These are phyloP conservation scores for Aspergillus nidulans DNA, from an alignment of 495 filamentous ascomycete genomes.

Conservation along the genomic window DNA sequence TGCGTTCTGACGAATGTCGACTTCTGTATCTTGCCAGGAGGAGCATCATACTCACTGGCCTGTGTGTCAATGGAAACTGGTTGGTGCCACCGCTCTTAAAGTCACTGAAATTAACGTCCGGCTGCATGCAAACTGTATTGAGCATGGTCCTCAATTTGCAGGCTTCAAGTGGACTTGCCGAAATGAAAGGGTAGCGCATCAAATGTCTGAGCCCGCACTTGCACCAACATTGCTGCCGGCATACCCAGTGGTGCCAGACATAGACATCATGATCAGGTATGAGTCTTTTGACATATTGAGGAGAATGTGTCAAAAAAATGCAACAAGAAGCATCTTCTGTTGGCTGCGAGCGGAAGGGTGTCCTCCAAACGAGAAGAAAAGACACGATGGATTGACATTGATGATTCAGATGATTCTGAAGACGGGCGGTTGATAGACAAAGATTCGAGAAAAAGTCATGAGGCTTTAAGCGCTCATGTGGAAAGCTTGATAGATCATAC, in stretches of 20 bases:
- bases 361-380: not conserved
- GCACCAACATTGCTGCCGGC: not conserved
- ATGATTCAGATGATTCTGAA: not conserved
- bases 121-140: slow-evolving; percentile 2
- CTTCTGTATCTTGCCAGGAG: slow-evolving; percentile 5
- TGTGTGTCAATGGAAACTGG: not conserved
- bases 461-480: not conserved
- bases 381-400: slow-evolving; percentile 1
- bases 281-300: not conserved
- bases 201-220: not conserved
- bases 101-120: slow-evolving; percentile 2
- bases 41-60: slow-evolving; percentile 1
- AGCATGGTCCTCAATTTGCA: not conserved
- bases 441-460: not conserved
- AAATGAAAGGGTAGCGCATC: not conserved
- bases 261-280: not conserved
- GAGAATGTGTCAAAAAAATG: not conserved
- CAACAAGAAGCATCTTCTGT: slow-evolving; percentile 1
- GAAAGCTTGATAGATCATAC: not conserved
- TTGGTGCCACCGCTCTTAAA: slow-evolving; percentile 1
- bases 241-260: not conserved
- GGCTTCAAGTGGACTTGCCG: slow-evolving; percentile 5
- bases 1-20: not conserved
- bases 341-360: slow-evolving; percentile 5
- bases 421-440: not conserved